These are phyloP conservation scores for Aphanomyces astaci DNA, from an alignment of 352 stramenopile species.

Conservation along the genomic window DNA sequence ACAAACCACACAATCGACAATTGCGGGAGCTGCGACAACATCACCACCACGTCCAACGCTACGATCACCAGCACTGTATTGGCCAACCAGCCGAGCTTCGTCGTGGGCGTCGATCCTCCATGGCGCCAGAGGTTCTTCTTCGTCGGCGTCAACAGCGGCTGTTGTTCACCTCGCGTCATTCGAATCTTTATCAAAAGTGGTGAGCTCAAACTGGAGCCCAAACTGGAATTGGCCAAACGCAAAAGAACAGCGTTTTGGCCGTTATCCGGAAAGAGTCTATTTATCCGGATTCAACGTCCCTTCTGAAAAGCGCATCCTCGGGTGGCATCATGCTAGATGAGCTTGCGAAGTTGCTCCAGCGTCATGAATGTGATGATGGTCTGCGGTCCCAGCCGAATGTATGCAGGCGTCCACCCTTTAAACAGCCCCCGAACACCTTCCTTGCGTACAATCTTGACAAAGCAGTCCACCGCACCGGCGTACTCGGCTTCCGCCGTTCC, in stretches of 20 bases:
- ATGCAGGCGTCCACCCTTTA: slow-evolving; percentile 75
- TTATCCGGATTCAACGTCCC: slow-evolving; percentile 2
- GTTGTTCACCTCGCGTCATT: background rate
- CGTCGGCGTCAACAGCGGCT: background rate
- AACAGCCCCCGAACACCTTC: slow-evolving; percentile 71
- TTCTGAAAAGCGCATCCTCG: no score
- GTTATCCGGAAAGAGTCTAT: background rate
- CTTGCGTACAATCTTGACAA: slow-evolving; percentile 66
- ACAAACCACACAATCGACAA: background rate
- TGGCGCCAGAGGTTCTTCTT: slow-evolving; percentile 7
- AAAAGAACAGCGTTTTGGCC: background rate
- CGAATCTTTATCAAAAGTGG: background rate
- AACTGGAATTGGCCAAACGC: background rate
- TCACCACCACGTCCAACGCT: background rate
- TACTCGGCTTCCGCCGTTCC: slow-evolving; percentile 44
- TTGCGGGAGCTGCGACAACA: slow-evolving; percentile 10
- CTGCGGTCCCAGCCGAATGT: slow-evolving; percentile 75
- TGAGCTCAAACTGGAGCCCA: no score
- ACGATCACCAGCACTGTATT: slow-evolving; percentile 5
- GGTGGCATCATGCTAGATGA: slow-evolving; percentile 27
- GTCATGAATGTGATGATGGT: slow-evolving; percentile 84
- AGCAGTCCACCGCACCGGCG: slow-evolving; percentile 69
- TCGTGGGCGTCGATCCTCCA: background rate
- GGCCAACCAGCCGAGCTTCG: slow-evolving; percentile 19
- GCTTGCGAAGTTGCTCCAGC: slow-evolving; percentile 65